These are phyloP conservation scores for Ogataea nitratoaversa DNA, from an alignment of 805 yeast genomes.

Conservation along the genomic window DNA sequence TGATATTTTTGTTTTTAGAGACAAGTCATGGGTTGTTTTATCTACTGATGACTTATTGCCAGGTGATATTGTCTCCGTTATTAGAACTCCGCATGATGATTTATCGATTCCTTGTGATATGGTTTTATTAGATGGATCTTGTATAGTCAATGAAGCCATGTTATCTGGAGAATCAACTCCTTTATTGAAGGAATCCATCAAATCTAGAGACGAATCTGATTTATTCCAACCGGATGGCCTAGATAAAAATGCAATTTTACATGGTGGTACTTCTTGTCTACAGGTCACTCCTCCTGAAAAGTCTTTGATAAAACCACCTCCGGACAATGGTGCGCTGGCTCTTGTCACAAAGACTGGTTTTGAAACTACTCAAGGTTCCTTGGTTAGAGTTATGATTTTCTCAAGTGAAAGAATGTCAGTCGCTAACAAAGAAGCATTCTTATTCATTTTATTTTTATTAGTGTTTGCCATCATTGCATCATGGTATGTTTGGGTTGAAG, in stretches of 20 bases:
- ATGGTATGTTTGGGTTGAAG: constrained; percentile 98
- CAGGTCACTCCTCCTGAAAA: constrained; percentile 76
- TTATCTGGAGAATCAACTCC: constrained; percentile 98
- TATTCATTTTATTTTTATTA: constrained; percentile 84
- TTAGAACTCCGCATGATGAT: constrained; percentile 81
- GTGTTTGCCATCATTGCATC: constrained; percentile 93
- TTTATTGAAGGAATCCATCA: constrained; percentile 84
- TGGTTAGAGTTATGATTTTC: constrained; percentile 93
- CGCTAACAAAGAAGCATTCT: constrained; percentile 90
- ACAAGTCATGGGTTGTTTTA: constrained; percentile 61
- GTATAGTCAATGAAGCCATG: constrained; percentile 98
- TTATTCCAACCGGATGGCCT: constrained; percentile 69
- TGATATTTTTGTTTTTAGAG: constrained; percentile 67
- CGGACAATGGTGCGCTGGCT: constrained; percentile 91
- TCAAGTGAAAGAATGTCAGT: constrained; percentile 95
- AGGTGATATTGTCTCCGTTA: constrained; percentile 83
- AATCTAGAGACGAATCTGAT: constrained; percentile 73
- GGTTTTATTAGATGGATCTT: constrained; percentile 80
- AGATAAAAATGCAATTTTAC: constrained; percentile 84
- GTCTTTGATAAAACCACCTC: constrained; percentile 52
- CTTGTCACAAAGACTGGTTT: constrained; percentile 92
- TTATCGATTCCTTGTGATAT: constrained; percentile 93
- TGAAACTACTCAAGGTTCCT: constrained; percentile 95
- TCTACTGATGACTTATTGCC: constrained; percentile 79
- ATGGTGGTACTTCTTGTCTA: constrained; percentile 94